Evolutionary conservation across 768 basidiomycete species (phyloP).

Genomic region (Leucocoprinus leucothites): DNA sequence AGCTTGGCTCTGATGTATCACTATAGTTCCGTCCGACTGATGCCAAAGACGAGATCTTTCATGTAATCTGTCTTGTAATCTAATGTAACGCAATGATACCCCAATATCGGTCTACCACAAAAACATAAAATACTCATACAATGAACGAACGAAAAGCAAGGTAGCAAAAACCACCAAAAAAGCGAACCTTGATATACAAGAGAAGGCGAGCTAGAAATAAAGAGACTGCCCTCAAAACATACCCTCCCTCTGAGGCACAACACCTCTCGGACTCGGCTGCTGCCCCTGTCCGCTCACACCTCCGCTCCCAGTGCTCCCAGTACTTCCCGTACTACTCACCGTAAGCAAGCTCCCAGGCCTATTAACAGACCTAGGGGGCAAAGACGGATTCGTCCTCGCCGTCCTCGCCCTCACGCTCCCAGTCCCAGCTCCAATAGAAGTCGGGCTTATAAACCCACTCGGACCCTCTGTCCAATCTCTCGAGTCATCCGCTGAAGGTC

Average conservation of each 20-base stretch:
- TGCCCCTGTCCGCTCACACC: neutral
- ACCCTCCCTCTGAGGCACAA: slow-evolving; percentile 54
- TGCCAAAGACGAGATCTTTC: neutral
- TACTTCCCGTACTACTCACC: slow-evolving; percentile 15
- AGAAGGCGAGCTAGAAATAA: no score
- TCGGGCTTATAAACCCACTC: slow-evolving; percentile 11
- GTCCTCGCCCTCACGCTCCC: slow-evolving; percentile 45
- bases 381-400: slow-evolving; percentile 19
- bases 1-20: neutral
- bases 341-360: slow-evolving; percentile 56
- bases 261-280: slow-evolving; percentile 40
- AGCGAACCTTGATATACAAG: neutral
- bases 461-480: slow-evolving; percentile 21
- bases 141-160: slow-evolving; percentile 26
- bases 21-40: neutral
- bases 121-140: neutral
- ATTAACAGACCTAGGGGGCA: slow-evolving; percentile 61
- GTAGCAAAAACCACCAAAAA: no score
- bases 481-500: slow-evolving; percentile 13
- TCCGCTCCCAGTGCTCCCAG: neutral
- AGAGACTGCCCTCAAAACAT: slow-evolving; percentile 45
- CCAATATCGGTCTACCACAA: no score
- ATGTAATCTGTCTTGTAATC: no score
- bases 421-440: neutral
- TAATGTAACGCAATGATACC: no score